Conservation (phyloP, 345 rosid species). For the Aquilaria malaccensis region DNA sequence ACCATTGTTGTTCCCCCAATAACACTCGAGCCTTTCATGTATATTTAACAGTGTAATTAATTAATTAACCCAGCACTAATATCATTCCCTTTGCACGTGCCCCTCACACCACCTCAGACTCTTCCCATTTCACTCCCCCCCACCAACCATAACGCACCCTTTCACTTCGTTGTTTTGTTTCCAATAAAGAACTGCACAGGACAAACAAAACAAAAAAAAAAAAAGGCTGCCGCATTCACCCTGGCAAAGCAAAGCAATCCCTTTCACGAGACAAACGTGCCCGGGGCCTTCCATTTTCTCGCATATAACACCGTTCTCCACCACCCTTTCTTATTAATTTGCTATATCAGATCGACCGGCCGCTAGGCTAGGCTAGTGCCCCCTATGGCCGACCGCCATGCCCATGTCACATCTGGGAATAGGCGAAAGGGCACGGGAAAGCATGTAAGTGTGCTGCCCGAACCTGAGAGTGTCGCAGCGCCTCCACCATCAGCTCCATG, state of each 20-base stretch:
- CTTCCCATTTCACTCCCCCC: slow-evolving; percentile 28
- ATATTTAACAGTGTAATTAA: background rate
- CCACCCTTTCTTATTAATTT: slow-evolving; percentile 20
- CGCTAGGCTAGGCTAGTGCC: slow-evolving; percentile 5
- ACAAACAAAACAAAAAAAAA: slow-evolving; percentile 16
- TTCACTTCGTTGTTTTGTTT: slow-evolving; percentile 4
- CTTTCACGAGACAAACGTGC: slow-evolving; percentile 87
- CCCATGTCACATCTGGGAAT: slow-evolving; percentile 32
- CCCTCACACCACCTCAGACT: slow-evolving; percentile 19
- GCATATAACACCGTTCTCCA: slow-evolving; percentile 32
- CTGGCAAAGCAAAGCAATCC: slow-evolving; percentile 28
- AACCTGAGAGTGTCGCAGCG: slow-evolving; percentile 2
- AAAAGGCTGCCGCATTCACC: slow-evolving; percentile 49
- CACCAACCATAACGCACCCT: slow-evolving; percentile 31
- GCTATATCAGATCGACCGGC: slow-evolving; percentile 6
- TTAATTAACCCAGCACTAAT: background rate
- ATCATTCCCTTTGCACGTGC: slow-evolving; percentile 43
- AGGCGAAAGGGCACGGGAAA: slow-evolving; percentile 36
- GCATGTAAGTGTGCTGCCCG: slow-evolving; percentile 12
- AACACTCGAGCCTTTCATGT: slow-evolving; percentile 3
- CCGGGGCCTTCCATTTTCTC: slow-evolving; percentile 18
- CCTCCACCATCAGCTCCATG: slow-evolving; percentile 45
- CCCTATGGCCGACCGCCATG: slow-evolving; percentile 48
- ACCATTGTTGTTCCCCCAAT: background rate
- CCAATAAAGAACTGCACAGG: slow-evolving; percentile 8